A percentile compares a stretch with the other conserved stretches of the same genome.
These are phyloP conservation scores for Suaeda aralocaspica DNA, from an alignment of 148 eudicot species.

Conservation along the genomic window DNA sequence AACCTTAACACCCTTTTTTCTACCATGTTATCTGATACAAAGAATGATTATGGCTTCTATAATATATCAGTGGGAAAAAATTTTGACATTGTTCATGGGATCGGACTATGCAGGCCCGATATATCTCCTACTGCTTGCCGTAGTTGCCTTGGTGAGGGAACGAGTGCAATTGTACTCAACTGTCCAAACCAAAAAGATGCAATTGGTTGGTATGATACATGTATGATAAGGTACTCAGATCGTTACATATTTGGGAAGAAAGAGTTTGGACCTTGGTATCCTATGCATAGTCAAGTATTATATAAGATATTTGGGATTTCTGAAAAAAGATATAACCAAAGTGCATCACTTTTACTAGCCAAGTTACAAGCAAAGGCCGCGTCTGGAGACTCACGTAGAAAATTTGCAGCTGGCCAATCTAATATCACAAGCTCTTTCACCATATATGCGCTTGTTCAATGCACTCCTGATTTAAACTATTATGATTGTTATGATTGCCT, in stretches of 20 bases:
- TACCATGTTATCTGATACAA: slow-evolving; percentile 5
- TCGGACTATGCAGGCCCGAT: slow-evolving; percentile 51
- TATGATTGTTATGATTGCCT: slow-evolving; percentile 31
- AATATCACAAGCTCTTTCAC: neutral
- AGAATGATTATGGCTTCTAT: slow-evolving; percentile 31
- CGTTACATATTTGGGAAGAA: slow-evolving; percentile 22
- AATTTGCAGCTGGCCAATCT: slow-evolving; percentile 31
- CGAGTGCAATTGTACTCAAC: neutral
- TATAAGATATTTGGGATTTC: neutral
- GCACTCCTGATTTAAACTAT: slow-evolving; percentile 39
- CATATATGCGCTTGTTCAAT: slow-evolving; percentile 38
- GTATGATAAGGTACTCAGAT: slow-evolving; percentile 42
- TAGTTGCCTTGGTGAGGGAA: slow-evolving; percentile 26
- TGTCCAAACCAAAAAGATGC: slow-evolving; percentile 41
- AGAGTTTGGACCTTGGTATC: neutral
- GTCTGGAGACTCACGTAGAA: slow-evolving; percentile 20
- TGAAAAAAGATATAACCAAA: slow-evolving; percentile 14
- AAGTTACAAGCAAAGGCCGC: slow-evolving; percentile 29
- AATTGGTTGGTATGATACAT: slow-evolving; percentile 33
- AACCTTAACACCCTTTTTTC: slow-evolving; percentile 14
- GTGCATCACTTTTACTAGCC: slow-evolving; percentile 15
- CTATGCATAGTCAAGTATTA: neutral
- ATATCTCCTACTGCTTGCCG: slow-evolving; percentile 20
- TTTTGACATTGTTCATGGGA: slow-evolving; percentile 29
- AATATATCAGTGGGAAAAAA: slow-evolving; percentile 27